Evolutionary conservation across 2,329 filamentous ascomycete genomes (phyloP), one percentile per base, ranked within the genome.

Genomic region (Colletotrichum brevisporum): DNA sequence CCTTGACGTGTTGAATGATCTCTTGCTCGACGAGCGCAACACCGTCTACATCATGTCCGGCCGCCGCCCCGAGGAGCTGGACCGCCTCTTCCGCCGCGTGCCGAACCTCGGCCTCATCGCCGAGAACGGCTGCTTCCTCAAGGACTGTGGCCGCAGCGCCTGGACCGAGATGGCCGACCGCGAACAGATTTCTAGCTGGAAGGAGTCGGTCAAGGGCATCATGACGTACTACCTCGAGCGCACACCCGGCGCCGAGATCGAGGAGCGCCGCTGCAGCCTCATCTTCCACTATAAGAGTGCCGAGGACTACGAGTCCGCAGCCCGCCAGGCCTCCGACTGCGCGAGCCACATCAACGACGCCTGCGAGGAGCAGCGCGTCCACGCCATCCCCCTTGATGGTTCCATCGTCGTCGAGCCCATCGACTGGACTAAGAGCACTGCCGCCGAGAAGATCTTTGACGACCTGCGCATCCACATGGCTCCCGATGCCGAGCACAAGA

Each of bases 331-430:
- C 0, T 92, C 92, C 21, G 95, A 98, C 77, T 97, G 94, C 76
- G 94, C 94, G 0, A 95, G 93, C 71, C 95, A 98, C 75, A 96
- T 98, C 84, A 98, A 98, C 77, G 95, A 97, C 76, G 93, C 94
- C 0, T 97, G 94, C 77, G 91, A 94, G 77, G 89, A 88, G 63
- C 93, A 97, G 80, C 88, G 90, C 39, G 92, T 98, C 5, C 94
- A 94, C 76, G 95, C 95, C 5, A 89, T 97, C 18, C 91, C 93
- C 1, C 84, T 94, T 15, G 93, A 96, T 65, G 90, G 93, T 39
- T 92, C 91, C 50, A 90, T 98, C 58, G 86, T 95, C 12, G 94
- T 98, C 16, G 95, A 97, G 78, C 92, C 94, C 5, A 87, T 92
- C 50, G 91, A 94, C 77, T 97, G 92, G 85, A 96, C 93, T 77